Conservation (phyloP, 306 rosid species). For the Trifolium dubium region DNA sequence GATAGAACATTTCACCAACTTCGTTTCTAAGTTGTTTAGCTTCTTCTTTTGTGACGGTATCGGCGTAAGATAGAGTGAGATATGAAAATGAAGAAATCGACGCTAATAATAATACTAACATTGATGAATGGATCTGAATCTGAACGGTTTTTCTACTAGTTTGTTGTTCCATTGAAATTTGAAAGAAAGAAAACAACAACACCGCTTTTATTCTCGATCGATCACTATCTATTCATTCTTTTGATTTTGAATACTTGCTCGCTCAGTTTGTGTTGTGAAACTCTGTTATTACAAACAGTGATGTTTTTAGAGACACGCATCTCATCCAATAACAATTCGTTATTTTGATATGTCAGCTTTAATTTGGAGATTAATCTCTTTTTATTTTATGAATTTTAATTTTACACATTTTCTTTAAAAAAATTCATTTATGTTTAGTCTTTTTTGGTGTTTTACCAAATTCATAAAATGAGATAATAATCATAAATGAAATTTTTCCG, state of each 20-base stretch:
- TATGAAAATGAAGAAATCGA: background rate
- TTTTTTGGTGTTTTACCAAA: no score
- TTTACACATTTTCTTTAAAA: background rate
- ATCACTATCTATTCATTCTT: background rate
- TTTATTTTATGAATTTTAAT: background rate
- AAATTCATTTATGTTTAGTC: no score
- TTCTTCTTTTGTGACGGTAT: slow-evolving; percentile 70
- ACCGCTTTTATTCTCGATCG: background rate
- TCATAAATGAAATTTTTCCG: no score
- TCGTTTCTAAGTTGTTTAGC: slow-evolving; percentile 77
- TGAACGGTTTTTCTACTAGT: slow-evolving; percentile 14
- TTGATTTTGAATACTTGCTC: background rate
- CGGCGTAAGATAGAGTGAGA: slow-evolving; percentile 48
- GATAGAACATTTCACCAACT: slow-evolving; percentile 92
- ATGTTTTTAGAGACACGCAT: background rate
- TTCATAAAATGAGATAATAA: no score
- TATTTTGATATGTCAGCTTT: background rate
- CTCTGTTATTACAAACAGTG: background rate
- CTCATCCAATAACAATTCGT: background rate
- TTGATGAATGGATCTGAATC: slow-evolving; percentile 46
- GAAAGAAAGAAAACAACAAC: background rate
- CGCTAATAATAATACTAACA: slow-evolving; percentile 36
- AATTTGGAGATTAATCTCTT: background rate
- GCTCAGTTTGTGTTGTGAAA: background rate
- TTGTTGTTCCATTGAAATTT: slow-evolving; percentile 51